These are phyloP conservation scores for Lactifluus pinguis DNA, from an alignment of 768 basidiomycete species.

Conservation along the genomic window DNA sequence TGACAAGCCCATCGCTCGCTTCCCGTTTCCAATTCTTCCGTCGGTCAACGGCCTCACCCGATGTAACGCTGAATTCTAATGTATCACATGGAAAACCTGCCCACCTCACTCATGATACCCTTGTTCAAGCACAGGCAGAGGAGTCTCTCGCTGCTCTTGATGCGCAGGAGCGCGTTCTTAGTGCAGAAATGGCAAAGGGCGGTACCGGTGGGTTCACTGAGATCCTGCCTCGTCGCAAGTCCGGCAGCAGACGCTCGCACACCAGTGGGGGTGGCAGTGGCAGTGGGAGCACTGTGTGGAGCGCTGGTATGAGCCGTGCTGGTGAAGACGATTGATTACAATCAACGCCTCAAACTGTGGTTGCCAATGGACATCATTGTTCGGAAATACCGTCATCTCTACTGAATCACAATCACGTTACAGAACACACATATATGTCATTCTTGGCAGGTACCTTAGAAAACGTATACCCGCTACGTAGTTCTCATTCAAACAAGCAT, in stretches of 20 bases:
- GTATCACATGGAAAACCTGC: constrained; percentile 25
- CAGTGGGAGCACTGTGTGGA: constrained; percentile 77
- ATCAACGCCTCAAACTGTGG: neutral
- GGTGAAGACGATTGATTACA: constrained; percentile 31
- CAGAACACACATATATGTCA: constrained; percentile 6
- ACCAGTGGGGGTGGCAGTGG: constrained; percentile 57
- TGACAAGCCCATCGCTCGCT: constrained; percentile 27
- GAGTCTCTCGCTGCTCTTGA: constrained; percentile 71
- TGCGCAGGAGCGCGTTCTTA: constrained; percentile 62
- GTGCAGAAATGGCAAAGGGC: constrained; percentile 71
- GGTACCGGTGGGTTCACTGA: constrained; percentile 72
- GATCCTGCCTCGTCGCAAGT: constrained; percentile 40
- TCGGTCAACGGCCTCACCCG: constrained; percentile 39
- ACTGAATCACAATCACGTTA: constrained; percentile 3
- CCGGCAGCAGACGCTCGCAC: constrained; percentile 49
- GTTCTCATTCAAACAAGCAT: constrained; percentile 5
- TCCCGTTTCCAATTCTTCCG: constrained; percentile 69
- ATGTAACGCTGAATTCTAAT: constrained; percentile 37
- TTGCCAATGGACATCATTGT: neutral
- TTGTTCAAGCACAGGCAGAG: constrained; percentile 73
- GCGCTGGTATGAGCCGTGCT: constrained; percentile 68
- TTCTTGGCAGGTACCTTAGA: constrained; percentile 6
- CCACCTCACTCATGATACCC: constrained; percentile 61
- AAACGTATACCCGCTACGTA: constrained; percentile 15
- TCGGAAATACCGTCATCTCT: constrained; percentile 4